Conservation (phyloP, 768 basidiomycete genomes). For the Phylloporus sp. region DNA sequence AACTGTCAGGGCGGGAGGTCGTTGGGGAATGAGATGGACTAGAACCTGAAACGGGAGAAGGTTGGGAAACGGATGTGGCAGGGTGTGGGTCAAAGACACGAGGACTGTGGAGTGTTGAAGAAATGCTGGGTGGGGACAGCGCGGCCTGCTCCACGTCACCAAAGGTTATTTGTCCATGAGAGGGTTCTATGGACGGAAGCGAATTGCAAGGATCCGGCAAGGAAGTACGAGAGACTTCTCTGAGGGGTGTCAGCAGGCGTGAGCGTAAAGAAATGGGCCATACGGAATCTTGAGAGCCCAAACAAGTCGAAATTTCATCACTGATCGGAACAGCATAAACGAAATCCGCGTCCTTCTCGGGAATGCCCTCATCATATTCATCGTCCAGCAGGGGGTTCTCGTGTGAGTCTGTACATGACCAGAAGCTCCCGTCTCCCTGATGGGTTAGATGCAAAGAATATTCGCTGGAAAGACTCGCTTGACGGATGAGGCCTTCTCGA, state of each 20-base stretch:
- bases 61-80: conserved; percentile 28
- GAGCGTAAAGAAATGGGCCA: conserved; percentile 20
- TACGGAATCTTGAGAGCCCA: conserved; percentile 8
- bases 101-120: conserved; percentile 19
- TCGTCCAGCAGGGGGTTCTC: conserved; percentile 26
- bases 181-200: conserved; percentile 24
- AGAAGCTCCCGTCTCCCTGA: conserved; percentile 16
- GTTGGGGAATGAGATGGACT: conserved; percentile 39
- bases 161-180: conserved; percentile 20
- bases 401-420: conserved; percentile 48
- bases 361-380: conserved; percentile 8
- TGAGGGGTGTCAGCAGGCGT: conserved; percentile 32
- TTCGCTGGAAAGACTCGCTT: conserved; percentile 9
- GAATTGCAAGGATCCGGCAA: conserved; percentile 21
- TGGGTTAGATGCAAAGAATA: conserved; percentile 6
- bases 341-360: conserved; percentile 21
- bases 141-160: conserved; percentile 27
- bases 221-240: conserved; percentile 27
- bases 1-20: conserved; percentile 64
- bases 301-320: conserved; percentile 8
- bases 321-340: conserved; percentile 10
- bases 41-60: conserved; percentile 44
- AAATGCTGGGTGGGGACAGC: conserved; percentile 8
- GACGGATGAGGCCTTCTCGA: conserved; percentile 22
- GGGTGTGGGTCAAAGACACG: conserved; percentile 26